phyloP scores from a whole-genome alignment of 2,329 filamentous ascomycete species.

The Claviceps maximensis region DNA sequence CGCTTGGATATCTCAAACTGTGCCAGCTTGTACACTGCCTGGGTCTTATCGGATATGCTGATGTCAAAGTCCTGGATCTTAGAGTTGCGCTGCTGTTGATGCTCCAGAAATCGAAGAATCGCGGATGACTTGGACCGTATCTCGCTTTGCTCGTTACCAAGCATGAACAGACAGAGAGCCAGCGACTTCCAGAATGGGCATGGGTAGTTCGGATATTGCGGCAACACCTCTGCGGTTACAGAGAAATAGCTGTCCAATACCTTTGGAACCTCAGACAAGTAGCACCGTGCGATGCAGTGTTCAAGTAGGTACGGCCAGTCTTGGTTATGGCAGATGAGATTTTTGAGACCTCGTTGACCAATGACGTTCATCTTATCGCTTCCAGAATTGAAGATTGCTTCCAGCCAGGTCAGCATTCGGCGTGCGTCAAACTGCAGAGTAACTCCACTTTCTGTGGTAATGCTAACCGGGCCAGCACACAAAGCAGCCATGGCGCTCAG shows the following conservation, averaged over 20 bases:
- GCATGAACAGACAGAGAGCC: conserved; percentile 75
- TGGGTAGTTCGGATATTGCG: conserved; percentile 69
- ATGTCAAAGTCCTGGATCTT: conserved; percentile 97
- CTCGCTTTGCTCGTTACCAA: conserved; percentile 82
- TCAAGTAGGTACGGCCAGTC: conserved; percentile 77
- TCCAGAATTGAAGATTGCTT: conserved; percentile 81
- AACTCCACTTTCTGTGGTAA: conserved; percentile 79
- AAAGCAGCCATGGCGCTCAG: conserved; percentile 91
- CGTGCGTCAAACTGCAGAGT: conserved; percentile 82
- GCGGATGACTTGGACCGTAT: conserved; percentile 80
- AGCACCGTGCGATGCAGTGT: conserved; percentile 84
- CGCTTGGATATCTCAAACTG: conserved; percentile 94
- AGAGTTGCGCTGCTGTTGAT: conserved; percentile 64
- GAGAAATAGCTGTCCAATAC: conserved; percentile 91
- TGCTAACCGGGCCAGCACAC: conserved; percentile 73
- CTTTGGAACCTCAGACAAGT: conserved; percentile 66
- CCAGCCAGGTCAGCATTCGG: conserved; percentile 89
- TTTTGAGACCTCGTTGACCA: conserved; percentile 75
- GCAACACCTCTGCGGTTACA: conserved; percentile 77
- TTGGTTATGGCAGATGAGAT: conserved; percentile 80
- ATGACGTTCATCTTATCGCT: conserved; percentile 89
- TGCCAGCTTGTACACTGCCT: conserved; percentile 91
- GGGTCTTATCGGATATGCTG: conserved; percentile 95
- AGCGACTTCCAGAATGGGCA: conserved; percentile 85
- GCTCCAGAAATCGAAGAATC: conserved; percentile 68